phyloP scores from a whole-genome alignment of 2,329 filamentous ascomycete genomes.

The Trichoderma breve region DNA sequence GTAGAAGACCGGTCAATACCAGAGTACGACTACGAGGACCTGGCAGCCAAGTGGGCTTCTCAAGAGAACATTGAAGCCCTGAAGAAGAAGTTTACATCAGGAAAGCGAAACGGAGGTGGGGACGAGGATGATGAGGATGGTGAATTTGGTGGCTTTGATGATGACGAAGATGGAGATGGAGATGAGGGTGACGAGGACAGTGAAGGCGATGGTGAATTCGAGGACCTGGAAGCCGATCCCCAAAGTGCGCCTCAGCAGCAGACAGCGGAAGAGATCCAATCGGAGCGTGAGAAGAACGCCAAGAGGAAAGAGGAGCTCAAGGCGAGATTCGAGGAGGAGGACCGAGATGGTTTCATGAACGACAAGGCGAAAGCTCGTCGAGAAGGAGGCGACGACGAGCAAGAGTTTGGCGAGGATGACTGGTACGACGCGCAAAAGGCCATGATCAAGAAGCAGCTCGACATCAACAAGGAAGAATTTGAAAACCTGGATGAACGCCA shows the following conservation, averaged over 20 bases:
- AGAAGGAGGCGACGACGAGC: conserved; percentile 63
- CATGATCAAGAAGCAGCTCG: conserved; percentile 87
- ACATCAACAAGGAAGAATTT: conserved; percentile 95
- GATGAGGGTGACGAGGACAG: conserved; percentile 56
- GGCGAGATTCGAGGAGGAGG: conserved; percentile 93
- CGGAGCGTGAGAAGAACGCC: conserved; percentile 87
- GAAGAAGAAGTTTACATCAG: conserved; percentile 71
- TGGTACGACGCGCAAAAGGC: conserved; percentile 99
- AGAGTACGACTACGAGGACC: conserved; percentile 71
- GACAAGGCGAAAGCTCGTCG: conserved; percentile 76
- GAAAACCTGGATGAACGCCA: conserved; percentile 82
- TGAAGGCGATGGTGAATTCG: conserved; percentile 78
- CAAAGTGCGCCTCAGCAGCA: conserved; percentile 39
- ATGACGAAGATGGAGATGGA: conserved; percentile 67
- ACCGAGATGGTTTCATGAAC: conserved; percentile 91
- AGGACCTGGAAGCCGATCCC: conserved; percentile 66
- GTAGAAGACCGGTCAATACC: conserved; percentile 81
- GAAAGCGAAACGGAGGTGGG: conserved; percentile 35
- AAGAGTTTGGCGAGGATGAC: conserved; percentile 94
- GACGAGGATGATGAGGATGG: conserved; percentile 48
- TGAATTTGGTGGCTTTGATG: conserved; percentile 44
- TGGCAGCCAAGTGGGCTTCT: conserved; percentile 83
- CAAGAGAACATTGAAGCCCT: conserved; percentile 74
- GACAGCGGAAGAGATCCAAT: conserved; percentile 62
- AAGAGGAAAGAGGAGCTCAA: conserved; percentile 91